Conservation (phyloP, 129 eudicot genomes). For the Pittosporum tobira region DNA sequence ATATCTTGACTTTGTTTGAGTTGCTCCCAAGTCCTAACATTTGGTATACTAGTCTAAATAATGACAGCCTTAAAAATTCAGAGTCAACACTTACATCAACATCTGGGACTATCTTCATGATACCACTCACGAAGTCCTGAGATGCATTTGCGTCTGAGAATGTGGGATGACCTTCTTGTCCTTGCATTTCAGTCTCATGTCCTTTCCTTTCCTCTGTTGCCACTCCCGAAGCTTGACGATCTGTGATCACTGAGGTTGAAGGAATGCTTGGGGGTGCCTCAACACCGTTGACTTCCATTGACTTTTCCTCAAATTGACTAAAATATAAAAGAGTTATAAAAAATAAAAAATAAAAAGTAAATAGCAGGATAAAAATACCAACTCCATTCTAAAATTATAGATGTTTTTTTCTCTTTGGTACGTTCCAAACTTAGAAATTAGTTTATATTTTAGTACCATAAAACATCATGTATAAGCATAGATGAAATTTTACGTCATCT, state of each 20-base stretch:
- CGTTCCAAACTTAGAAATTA: too few relatives aligned
- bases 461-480: too few relatives aligned
- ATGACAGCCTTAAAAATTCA: too few relatives aligned
- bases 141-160: conserved; percentile 25
- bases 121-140: conserved; percentile 48
- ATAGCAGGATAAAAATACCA: background rate
- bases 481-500: too few relatives aligned
- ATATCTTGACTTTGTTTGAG: too few relatives aligned
- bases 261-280: conserved; percentile 22
- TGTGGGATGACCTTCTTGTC: conserved; percentile 18
- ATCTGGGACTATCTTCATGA: conserved; percentile 92
- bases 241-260: conserved; percentile 9
- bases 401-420: too few relatives aligned
- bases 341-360: background rate
- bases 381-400: too few relatives aligned
- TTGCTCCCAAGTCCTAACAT: too few relatives aligned
- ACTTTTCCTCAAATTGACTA: conserved; percentile 97
- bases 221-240: conserved; percentile 6
- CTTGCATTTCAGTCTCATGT: conserved; percentile 18
- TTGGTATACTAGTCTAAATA: too few relatives aligned
- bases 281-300: conserved; percentile 43
- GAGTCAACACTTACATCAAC: conserved; percentile 64
- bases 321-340: background rate
- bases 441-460: too few relatives aligned
- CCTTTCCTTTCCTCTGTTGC: conserved; percentile 10